phyloP scores from a whole-genome alignment of 2,329 filamentous ascomycete species.

The Chaetomium sp. region DNA sequence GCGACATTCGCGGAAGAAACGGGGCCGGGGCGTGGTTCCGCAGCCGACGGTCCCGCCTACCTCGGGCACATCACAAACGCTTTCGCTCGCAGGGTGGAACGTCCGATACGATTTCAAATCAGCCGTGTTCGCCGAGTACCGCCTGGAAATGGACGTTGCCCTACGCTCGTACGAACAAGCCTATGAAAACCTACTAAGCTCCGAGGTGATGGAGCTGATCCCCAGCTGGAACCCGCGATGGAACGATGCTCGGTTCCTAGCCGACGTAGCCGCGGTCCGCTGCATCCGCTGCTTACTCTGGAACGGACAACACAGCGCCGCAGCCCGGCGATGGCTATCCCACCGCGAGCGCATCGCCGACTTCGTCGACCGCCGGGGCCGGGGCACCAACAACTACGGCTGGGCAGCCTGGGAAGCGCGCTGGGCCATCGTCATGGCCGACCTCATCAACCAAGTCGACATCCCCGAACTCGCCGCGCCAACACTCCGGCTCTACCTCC shows the following conservation, averaged over 20 bases:
- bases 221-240: constrained; percentile 86
- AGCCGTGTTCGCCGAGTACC: constrained; percentile 83
- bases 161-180: constrained; percentile 80
- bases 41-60: constrained; percentile 78
- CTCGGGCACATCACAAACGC: constrained; percentile 72
- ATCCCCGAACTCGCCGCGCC: constrained; percentile 44
- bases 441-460: constrained; percentile 49
- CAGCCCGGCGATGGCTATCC: constrained; percentile 70
- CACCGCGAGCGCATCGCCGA: constrained; percentile 70
- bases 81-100: constrained; percentile 85
- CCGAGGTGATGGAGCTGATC: constrained; percentile 81
- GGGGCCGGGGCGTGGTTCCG: constrained; percentile 68
- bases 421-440: constrained; percentile 58
- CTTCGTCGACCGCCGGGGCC: constrained; percentile 74
- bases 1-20: constrained; percentile 86
- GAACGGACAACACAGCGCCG: constrained; percentile 69
- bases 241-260: constrained; percentile 84
- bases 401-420: constrained; percentile 92
- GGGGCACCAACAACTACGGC: constrained; percentile 81
- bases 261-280: constrained; percentile 74
- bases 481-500: constrained; percentile 42
- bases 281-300: constrained; percentile 77
- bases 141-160: constrained; percentile 85
- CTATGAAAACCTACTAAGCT: constrained; percentile 73
- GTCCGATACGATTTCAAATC: constrained; percentile 93